Base-by-base conservation (phyloP, 805 yeast genomes). In the Metschnikowia bowlesiae region DNA sequence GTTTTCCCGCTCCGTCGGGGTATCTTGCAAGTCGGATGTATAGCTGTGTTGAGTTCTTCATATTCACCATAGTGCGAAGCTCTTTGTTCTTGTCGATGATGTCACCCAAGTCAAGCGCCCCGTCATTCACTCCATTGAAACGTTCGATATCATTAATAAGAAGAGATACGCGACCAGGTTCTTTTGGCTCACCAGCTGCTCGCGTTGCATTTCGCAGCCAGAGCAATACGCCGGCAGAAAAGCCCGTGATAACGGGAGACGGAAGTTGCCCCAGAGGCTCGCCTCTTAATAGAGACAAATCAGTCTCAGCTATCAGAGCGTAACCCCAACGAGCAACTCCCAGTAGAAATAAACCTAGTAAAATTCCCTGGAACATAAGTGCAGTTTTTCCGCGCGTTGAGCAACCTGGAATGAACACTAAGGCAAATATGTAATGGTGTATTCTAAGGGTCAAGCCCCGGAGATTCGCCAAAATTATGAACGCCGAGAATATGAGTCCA, bases 311-410 rank as follows among this genome's bases (percentile, higher is more conserved):
- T 50, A 92, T 82, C 11, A 96, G 83, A 2, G 95, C 97, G 60
- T 87, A 83, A 49, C 94, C 97, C 99, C 99, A 92, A 49, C 95
- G 73, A 0, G 95, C 81, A 1, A 89, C 82, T 0, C 99, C 99
- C 22, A 91, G 85, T 6, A 90, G 73, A 45, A 87, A 76, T 41
- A 92, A 71, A 0, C 97, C 99, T 0, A 89, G 64, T 26, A 92
- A 69, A 0, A 92, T 78, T 2, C 97, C 98, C 63, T 91, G 97
- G 62, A 88, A 85, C 8, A 85, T 59, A 56, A 86, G 73, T 0
- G 91, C 90, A 0, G 87, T 74, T 38, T 79, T 62, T 0, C 94
- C 91, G 55, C 82, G 73, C 0, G 92, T 87, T 2, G 83, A 76
- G 39, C 96, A 88, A 0, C 96, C 97, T 0, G 96, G 96, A 2